Evolutionary conservation across 179 eudicot species (phyloP), one percentile per base, ranked within the genome.

Genomic region (Silene coronaria): DNA sequence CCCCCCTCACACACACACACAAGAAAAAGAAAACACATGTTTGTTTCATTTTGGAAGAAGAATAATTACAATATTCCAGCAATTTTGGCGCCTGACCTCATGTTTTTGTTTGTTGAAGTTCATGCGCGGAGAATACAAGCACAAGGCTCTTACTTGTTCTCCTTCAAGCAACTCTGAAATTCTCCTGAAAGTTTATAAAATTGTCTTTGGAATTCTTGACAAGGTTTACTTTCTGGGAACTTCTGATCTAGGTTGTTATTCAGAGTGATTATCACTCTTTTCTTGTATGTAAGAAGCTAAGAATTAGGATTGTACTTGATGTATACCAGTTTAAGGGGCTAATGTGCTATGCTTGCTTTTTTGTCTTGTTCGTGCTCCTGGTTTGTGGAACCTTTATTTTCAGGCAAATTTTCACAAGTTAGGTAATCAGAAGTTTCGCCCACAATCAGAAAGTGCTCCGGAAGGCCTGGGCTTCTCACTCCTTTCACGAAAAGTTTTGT

Each of bases 91-190:
- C 75, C 63, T 76, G 26, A 78, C 28, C 38, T 57, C 51, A 19
- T 7, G 71, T 72, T 70, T 72, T 58, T 79, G 38, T 67, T 21
- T 77, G 62, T 61, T 89, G 81, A 85, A 96, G 97, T 96, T 88
- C 99, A 96, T 88, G 88, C 99, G 4, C 89, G 97, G 76, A 89
- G 99, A 78, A 71, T 96, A 58, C 97, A 92, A 84, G 99, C 99
- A 27, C 78, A 96, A 96, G 91, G 99, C 99, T 84, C 96, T 96
- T 65, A 89, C 97, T 5, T 96, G 88, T 85, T 93, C 96, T 79
- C 90, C 98, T 81, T 88, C 99, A 72, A 89, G 89, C 83, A 88
- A 78, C 88, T 87, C 97, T 38, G 97, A 93, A 74, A 90, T 96
- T 77, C 88, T 93, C 66, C 73, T 85, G 79, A 93, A 83, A 77